Evolutionary conservation across 768 basidiomycete genomes (phyloP).

Genomic region (Suillus discolor): DNA sequence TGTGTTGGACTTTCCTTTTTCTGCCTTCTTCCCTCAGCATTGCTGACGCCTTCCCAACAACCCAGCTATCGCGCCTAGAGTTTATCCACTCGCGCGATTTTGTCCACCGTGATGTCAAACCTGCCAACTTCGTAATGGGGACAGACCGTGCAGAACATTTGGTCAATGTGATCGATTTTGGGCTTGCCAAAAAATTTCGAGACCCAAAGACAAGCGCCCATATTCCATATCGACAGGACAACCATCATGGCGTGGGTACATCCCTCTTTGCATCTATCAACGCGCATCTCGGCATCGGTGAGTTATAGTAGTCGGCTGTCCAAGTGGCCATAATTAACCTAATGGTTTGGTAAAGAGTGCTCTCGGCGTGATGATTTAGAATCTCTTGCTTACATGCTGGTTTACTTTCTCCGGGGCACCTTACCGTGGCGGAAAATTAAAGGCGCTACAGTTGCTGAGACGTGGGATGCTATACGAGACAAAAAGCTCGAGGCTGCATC

Average conservation of each 20-base stretch:
- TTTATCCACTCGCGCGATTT: conserved; percentile 96
- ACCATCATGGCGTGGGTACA: conserved; percentile 80
- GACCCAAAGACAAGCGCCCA: conserved; percentile 66
- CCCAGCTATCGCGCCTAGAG: conserved; percentile 90
- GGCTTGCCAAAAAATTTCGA: conserved; percentile 78
- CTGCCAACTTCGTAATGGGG: conserved; percentile 99
- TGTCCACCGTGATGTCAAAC: conserved; percentile 97
- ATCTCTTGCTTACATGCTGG: conserved; percentile 80
- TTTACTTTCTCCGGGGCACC: conserved; percentile 78
- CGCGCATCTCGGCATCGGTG: conserved; percentile 76
- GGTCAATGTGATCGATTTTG: conserved; percentile 94
- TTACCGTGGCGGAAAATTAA: conserved; percentile 79
- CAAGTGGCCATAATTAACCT: neutral
- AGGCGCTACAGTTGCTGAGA: conserved; percentile 63
- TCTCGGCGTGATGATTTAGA: conserved; percentile 82
- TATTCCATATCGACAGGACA: conserved; percentile 72
- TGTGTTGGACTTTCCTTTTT: conserved; percentile 6
- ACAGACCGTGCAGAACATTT: conserved; percentile 63
- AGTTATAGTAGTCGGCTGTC: conserved; percentile 21
- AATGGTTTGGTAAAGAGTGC: conserved; percentile 48
- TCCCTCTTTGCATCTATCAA: conserved; percentile 75
- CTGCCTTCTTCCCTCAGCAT: conserved; percentile 7
- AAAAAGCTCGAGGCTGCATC: conserved; percentile 67
- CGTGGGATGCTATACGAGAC: conserved; percentile 79
- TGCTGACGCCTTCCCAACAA: conserved; percentile 22